Evolutionary conservation across 78 protist species (phyloP).

Genomic region (Dictyostelium firmibasis): DNA sequence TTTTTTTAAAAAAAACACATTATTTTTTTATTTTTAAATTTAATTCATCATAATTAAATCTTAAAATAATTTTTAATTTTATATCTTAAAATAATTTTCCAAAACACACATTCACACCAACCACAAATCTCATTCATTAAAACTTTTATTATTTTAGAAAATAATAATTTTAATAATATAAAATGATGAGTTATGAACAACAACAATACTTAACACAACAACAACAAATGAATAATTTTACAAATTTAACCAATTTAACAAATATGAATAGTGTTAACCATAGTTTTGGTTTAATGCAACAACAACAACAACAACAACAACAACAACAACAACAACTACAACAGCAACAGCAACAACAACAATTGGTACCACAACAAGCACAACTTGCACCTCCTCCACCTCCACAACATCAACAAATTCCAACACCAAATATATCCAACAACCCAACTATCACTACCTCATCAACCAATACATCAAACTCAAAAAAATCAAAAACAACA

Average conservation of each 20-base stretch:
- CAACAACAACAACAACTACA: background rate
- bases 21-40: no score
- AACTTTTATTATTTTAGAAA: background rate
- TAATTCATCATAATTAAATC: background rate
- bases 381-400: background rate
- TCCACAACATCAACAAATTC: slow-evolving; percentile 6
- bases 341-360: background rate
- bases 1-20: background rate
- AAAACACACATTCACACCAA: background rate
- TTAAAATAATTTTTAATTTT: no score
- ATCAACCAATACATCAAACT: background rate
- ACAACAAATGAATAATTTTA: slow-evolving; percentile 2
- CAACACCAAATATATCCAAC: background rate
- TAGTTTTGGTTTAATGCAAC: background rate
- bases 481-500: slow-evolving; percentile 11
- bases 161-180: background rate
- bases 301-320: slow-evolving; percentile 1
- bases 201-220: background rate
- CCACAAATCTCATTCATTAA: background rate
- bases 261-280: slow-evolving; percentile 4
- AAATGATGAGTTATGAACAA: background rate
- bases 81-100: no score
- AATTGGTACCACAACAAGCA: background rate
- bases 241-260: slow-evolving; percentile 13
- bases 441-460: background rate